Conservation (phyloP, 495 filamentous ascomycete species). For the Delitschia confertaspora region DNA sequence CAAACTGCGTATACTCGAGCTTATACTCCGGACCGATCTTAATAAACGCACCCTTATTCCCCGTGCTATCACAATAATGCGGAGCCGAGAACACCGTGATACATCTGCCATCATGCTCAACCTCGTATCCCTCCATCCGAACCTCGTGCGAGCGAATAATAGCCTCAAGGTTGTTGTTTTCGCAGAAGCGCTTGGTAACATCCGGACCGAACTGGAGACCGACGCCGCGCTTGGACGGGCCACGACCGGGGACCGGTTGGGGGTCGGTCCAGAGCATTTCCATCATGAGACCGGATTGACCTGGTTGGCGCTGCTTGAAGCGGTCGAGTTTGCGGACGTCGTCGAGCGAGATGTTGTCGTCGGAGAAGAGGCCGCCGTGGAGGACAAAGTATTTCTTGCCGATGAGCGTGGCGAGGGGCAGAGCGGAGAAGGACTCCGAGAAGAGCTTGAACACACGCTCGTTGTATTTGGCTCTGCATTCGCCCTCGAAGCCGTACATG, state of each 20-base stretch:
- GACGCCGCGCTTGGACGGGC: constrained; percentile 93
- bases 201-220: constrained; percentile 96
- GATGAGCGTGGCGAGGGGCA: constrained; percentile 87
- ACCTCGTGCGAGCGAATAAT: constrained; percentile 97
- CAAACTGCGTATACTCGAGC: constrained; percentile 83
- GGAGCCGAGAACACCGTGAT: constrained; percentile 99
- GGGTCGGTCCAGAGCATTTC: constrained; percentile 99
- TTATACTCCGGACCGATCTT: constrained; percentile 90
- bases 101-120: constrained; percentile 91
- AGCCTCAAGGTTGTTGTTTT: constrained; percentile 86
- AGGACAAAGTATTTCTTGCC: constrained; percentile 87
- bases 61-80: constrained; percentile 93
- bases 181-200: constrained; percentile 93
- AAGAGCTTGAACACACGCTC: constrained; percentile 95
- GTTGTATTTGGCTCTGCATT: constrained; percentile 96
- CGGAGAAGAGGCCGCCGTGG: constrained; percentile 94
- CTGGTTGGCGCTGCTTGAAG: constrained; percentile 90
- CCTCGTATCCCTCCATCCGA: constrained; percentile 94
- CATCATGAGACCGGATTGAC: constrained; percentile 96
- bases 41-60: constrained; percentile 98
- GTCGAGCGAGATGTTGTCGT: constrained; percentile 85
- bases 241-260: constrained; percentile 72
- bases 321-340: constrained; percentile 89
- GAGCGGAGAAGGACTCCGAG: constrained; percentile 93
- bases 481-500: constrained; percentile 96